phyloP scores from a whole-genome alignment of 495 filamentous ascomycete species.

The Elaphomyces granulatus region DNA sequence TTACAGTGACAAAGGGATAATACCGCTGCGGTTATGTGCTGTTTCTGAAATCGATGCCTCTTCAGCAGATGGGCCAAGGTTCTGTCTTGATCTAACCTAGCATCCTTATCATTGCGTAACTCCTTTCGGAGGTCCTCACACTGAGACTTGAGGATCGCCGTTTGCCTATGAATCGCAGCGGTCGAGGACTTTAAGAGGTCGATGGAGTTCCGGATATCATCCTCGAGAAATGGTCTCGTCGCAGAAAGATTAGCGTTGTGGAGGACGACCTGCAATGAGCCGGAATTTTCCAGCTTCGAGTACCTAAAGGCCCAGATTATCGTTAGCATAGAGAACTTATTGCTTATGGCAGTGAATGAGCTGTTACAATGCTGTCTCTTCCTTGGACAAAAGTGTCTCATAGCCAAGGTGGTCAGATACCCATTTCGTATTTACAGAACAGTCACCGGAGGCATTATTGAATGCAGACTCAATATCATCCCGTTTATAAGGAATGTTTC shows the following conservation, averaged over 20 bases:
- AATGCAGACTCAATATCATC: conserved; percentile 21
- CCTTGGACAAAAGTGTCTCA: conserved; percentile 26
- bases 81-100: conserved; percentile 12
- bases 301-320: conserved; percentile 13
- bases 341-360: conserved; percentile 1
- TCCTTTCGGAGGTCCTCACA: conserved; percentile 18
- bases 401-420: conserved; percentile 18
- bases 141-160: conserved; percentile 18
- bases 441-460: conserved; percentile 5
- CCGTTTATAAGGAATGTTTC: conserved; percentile 14
- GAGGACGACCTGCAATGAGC: conserved; percentile 18
- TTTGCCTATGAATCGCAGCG: conserved; percentile 22
- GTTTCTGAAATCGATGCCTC: conserved; percentile 26
- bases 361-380: conserved; percentile 26
- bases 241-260: conserved; percentile 14
- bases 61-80: conserved; percentile 21
- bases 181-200: conserved; percentile 25
- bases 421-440: conserved; percentile 19
- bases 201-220: conserved; percentile 26
- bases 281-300: conserved; percentile 19
- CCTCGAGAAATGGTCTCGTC: conserved; percentile 27
- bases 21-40: conserved; percentile 24
- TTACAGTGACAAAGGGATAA: not conserved
- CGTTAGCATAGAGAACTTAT: not conserved
- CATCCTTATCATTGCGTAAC: conserved; percentile 13